Evolutionary conservation across 148 eudicot species (phyloP).

Genomic region (Diospyros kaki): DNA sequence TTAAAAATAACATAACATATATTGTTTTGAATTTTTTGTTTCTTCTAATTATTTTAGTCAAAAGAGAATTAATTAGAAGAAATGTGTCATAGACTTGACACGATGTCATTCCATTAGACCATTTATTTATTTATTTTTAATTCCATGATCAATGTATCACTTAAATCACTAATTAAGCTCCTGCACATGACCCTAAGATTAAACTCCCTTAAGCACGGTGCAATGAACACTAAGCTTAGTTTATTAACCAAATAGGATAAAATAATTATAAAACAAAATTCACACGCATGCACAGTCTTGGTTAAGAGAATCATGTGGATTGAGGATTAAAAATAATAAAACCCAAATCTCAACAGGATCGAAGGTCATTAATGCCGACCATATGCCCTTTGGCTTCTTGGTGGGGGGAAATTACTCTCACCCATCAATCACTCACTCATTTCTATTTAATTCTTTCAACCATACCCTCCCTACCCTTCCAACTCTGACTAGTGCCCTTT

Average conservation of each 20-base stretch:
- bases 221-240: neutral
- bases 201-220: neutral
- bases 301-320: neutral
- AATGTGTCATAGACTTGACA: too few species aligned
- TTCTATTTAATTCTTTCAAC: slow-evolving; percentile 5
- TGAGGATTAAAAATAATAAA: neutral
- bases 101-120: too few species aligned
- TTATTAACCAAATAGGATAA: neutral
- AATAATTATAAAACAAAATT: neutral
- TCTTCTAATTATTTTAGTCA: too few species aligned
- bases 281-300: neutral
- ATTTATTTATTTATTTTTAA: too few species aligned
- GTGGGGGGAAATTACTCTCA: neutral
- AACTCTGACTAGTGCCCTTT: neutral
- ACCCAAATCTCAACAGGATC: slow-evolving; percentile 4
- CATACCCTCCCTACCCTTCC: slow-evolving; percentile 11
- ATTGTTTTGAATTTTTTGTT: too few species aligned
- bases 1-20: too few species aligned
- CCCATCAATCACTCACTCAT: neutral
- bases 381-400: neutral
- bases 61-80: too few species aligned
- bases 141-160: too few species aligned
- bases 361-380: slow-evolving; percentile 5
- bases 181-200: neutral
- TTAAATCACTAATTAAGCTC: neutral